Evolutionary conservation across 75 land plant species (phyloP).

Genomic region (Pinus albicaulis): DNA sequence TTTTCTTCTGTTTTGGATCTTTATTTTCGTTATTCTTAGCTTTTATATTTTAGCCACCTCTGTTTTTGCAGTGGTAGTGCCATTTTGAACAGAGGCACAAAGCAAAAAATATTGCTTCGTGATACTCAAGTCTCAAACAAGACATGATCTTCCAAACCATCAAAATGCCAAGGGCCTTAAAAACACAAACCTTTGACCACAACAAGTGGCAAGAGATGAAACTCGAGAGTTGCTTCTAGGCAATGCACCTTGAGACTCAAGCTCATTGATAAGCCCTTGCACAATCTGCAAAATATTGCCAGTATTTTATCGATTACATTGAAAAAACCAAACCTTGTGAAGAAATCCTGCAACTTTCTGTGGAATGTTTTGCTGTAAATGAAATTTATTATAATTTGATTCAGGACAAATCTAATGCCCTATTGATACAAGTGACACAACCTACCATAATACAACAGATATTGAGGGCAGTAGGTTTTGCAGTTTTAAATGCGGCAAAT

Average conservation of each 20-base stretch:
- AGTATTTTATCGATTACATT: background rate
- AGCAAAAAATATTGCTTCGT: background rate
- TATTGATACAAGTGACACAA: background rate
- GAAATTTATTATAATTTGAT: background rate
- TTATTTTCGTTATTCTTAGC: no score
- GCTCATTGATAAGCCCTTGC: slow-evolving; percentile 92
- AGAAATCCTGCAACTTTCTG: background rate
- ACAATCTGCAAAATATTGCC: slow-evolving; percentile 61
- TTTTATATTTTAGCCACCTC: no score
- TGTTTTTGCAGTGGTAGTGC: no score
- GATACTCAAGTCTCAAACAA: background rate
- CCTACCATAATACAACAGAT: background rate
- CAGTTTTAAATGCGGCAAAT: background rate
- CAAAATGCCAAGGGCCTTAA: background rate
- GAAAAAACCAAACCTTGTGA: background rate
- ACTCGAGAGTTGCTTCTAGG: slow-evolving; percentile 99
- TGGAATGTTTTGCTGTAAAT: background rate
- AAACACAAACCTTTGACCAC: slow-evolving; percentile 81
- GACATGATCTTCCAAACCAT: background rate
- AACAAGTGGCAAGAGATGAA: slow-evolving; percentile 97
- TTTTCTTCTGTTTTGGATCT: no score
- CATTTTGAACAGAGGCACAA: no score
- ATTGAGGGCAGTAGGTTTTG: background rate
- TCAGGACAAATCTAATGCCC: background rate
- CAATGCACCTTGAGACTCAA: slow-evolving; percentile 95